phyloP scores from a whole-genome alignment of 768 basidiomycete genomes.

The Agrocybe pediades region DNA sequence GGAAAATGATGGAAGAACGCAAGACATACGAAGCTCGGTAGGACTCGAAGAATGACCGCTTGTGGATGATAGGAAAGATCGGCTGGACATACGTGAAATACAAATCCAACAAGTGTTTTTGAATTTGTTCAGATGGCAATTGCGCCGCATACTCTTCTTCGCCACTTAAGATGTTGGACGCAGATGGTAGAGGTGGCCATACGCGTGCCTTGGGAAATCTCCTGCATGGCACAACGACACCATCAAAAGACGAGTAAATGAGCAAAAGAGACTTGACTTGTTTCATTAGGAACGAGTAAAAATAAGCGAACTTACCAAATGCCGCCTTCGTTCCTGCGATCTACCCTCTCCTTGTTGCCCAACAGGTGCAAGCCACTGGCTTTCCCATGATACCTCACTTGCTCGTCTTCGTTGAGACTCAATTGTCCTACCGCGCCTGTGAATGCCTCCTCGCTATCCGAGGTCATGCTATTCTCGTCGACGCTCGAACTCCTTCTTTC shows the following conservation, averaged over 20 bases:
- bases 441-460: conserved; percentile 43
- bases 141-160: conserved; percentile 39
- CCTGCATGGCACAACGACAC: conserved; percentile 36
- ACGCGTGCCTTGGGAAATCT: conserved; percentile 88
- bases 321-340: conserved; percentile 72
- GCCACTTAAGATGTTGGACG: conserved; percentile 27
- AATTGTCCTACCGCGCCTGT: conserved; percentile 82
- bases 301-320: conserved; percentile 56
- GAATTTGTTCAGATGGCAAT: conserved; percentile 59
- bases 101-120: conserved; percentile 70
- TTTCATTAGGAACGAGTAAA: not conserved
- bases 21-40: conserved; percentile 41
- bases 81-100: conserved; percentile 87
- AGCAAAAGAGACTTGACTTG: not conserved
- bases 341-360: conserved; percentile 57
- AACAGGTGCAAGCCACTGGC: conserved; percentile 80
- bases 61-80: conserved; percentile 76
- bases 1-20: conserved; percentile 9
- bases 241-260: conserved; percentile 3
- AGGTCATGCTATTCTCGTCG: conserved; percentile 32
- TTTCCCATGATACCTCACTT: conserved; percentile 87
- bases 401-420: conserved; percentile 83
- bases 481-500: conserved; percentile 36
- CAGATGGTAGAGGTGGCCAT: conserved; percentile 68
- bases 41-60: conserved; percentile 64